A percentile compares a stretch with the other conserved stretches of the same genome.
These are phyloP conservation scores for Suillus paluster DNA, from an alignment of 768 basidiomycete genomes.

Conservation along the genomic window DNA sequence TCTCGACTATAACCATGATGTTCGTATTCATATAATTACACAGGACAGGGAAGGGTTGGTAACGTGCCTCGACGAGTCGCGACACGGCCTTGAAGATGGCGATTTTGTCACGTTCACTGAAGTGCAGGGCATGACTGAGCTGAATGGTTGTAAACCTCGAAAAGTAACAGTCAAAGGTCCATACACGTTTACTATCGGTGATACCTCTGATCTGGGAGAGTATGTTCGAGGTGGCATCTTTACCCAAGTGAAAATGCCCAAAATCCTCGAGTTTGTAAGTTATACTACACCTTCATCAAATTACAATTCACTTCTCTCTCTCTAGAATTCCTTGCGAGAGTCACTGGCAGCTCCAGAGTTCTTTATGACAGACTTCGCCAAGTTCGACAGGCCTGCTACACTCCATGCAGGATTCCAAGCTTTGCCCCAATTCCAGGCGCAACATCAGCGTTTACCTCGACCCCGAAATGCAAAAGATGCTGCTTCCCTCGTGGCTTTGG, in stretches of 20 bases:
- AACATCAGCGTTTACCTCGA: constrained; percentile 72
- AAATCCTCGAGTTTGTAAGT: constrained; percentile 90
- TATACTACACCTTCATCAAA: neutral
- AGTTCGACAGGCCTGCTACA: constrained; percentile 90
- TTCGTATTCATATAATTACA: neutral
- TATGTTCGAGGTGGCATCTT: constrained; percentile 93
- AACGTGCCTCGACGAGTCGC: constrained; percentile 94
- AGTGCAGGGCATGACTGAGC: constrained; percentile 90
- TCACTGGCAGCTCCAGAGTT: constrained; percentile 81
- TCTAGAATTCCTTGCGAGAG: constrained; percentile 91
- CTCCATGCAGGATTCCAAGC: constrained; percentile 97
- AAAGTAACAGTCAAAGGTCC: constrained; percentile 95
- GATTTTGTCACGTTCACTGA: constrained; percentile 97
- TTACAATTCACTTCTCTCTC: constrained; percentile 4
- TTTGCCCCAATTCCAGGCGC: constrained; percentile 73
- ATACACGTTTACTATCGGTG: constrained; percentile 96
- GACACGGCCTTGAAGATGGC: constrained; percentile 98
- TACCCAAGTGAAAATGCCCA: constrained; percentile 99
- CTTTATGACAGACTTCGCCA: constrained; percentile 96
- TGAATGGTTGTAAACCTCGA: constrained; percentile 90
- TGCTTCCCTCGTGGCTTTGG: constrained; percentile 65
- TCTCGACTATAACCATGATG: neutral
- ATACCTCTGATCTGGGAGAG: constrained; percentile 75
- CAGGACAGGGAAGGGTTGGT: constrained; percentile 91
- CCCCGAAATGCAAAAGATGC: constrained; percentile 88